phyloP scores from a whole-genome alignment of 2,329 filamentous ascomycete species.

The Cladosporium austrohemisphaericum region DNA sequence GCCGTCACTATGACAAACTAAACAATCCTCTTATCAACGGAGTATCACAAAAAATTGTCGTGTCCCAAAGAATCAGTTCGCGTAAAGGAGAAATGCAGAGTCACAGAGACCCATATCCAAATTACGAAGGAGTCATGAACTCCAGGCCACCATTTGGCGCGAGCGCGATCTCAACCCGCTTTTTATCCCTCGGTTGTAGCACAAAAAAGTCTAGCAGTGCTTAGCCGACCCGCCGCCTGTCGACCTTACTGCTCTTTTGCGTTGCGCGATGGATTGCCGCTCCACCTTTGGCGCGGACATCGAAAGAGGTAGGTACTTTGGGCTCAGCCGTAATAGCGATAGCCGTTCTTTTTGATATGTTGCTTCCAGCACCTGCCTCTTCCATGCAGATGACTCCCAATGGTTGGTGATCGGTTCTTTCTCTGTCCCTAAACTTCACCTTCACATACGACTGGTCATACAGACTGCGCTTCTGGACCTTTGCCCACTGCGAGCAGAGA shows the following conservation, averaged over 20 bases:
- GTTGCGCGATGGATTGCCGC: conserved; percentile 7
- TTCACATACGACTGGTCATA: no score
- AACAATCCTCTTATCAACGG: neutral
- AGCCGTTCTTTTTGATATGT: neutral
- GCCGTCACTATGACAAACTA: conserved; percentile 6
- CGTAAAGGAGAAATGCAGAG: no score
- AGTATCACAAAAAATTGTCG: no score
- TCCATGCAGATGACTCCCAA: neutral
- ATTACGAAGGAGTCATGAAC: no score
- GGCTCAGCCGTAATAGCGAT: neutral
- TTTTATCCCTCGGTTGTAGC: neutral
- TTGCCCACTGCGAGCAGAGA: neutral
- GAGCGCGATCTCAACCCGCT: no score
- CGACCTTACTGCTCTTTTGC: neutral
- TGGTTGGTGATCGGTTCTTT: conserved; percentile 3
- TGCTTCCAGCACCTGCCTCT: neutral
- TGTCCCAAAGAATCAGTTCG: neutral
- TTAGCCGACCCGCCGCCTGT: conserved; percentile 3
- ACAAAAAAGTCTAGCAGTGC: neutral
- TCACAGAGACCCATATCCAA: no score
- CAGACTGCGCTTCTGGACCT: neutral
- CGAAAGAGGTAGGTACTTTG: conserved; percentile 10
- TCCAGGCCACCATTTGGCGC: no score
- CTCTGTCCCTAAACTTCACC: neutral
- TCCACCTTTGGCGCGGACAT: conserved; percentile 6